phyloP scores from a whole-genome alignment of 2,329 filamentous ascomycete genomes.

The Magnaporthiopsis poae region DNA sequence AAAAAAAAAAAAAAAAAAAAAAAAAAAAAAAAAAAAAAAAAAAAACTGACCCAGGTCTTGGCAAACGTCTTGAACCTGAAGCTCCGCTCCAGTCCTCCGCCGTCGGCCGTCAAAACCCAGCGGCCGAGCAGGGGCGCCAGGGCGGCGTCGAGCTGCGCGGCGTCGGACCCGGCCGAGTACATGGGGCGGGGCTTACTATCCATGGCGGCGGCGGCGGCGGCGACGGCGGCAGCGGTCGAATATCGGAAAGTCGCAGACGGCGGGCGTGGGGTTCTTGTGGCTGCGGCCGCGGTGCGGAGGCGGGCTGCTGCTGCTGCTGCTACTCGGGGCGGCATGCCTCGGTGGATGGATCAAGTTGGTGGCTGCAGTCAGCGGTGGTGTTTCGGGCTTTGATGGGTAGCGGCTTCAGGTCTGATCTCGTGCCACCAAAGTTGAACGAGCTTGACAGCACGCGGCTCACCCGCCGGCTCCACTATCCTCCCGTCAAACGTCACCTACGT shows the following conservation, averaged over 20 bases:
- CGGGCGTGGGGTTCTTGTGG: neutral
- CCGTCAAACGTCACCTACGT: constrained; percentile 2
- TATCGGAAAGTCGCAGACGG: neutral
- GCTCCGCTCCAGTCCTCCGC: constrained; percentile 46
- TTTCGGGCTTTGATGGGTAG: neutral
- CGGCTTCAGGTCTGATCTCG: too few species aligned
- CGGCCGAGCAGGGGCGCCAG: constrained; percentile 29
- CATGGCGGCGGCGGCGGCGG: neutral
- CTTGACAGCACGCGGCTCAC: neutral
- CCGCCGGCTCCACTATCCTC: neutral
- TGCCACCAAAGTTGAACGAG: neutral
- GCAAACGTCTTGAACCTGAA: constrained; percentile 58
- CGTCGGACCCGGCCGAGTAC: constrained; percentile 39
- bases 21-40: neutral
- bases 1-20: constrained; percentile 11
- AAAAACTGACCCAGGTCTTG: constrained; percentile 50
- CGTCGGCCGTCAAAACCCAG: constrained; percentile 42
- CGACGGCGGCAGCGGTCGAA: neutral
- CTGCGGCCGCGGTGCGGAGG: neutral
- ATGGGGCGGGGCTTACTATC: neutral
- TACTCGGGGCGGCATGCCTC: neutral
- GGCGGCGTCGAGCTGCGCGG: constrained; percentile 23
- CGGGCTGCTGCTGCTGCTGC: neutral
- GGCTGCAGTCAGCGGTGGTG: too few species aligned
- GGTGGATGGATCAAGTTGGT: too few species aligned